Conservation (phyloP, 2,329 filamentous ascomycete genomes). For the Aaosphaeria pasadenensis region DNA sequence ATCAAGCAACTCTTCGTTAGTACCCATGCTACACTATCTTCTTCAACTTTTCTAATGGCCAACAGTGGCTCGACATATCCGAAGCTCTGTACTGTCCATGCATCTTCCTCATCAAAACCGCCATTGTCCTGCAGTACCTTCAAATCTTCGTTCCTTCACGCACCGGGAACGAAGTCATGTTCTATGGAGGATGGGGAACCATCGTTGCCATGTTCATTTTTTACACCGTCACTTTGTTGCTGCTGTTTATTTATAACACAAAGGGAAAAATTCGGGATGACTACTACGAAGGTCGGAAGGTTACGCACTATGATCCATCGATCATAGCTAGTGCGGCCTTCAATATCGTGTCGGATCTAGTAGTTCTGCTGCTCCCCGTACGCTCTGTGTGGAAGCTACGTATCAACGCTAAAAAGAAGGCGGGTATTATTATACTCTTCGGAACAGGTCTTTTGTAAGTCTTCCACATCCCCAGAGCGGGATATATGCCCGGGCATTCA, state of each 20-base stretch:
- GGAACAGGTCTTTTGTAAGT: constrained; percentile 8
- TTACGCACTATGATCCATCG: neutral
- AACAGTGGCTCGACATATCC: constrained; percentile 4
- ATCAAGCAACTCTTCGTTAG: constrained; percentile 1
- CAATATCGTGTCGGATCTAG: constrained; percentile 6
- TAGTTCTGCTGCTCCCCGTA: constrained; percentile 5
- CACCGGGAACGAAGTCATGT: constrained; percentile 3
- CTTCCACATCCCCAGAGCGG: neutral
- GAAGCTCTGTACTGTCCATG: constrained; percentile 2
- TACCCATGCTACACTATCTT: neutral
- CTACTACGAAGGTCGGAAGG: too few relatives aligned
- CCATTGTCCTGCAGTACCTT: constrained; percentile 8
- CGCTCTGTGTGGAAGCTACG: constrained; percentile 5
- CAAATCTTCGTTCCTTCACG: constrained; percentile 4
- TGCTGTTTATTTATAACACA: constrained; percentile 1
- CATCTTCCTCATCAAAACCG: constrained; percentile 4
- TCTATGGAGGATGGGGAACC: constrained; percentile 1
- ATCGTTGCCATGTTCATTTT: constrained; percentile 2
- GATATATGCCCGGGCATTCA: too few relatives aligned
- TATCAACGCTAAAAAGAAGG: constrained; percentile 4
- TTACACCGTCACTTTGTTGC: constrained; percentile 1
- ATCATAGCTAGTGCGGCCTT: neutral
- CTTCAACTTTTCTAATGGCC: neutral
- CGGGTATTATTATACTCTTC: constrained; percentile 4
- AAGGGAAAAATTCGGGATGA: neutral